phyloP scores from a whole-genome alignment of 805 yeast genomes.

The Zygoascus ofunaensis region DNA sequence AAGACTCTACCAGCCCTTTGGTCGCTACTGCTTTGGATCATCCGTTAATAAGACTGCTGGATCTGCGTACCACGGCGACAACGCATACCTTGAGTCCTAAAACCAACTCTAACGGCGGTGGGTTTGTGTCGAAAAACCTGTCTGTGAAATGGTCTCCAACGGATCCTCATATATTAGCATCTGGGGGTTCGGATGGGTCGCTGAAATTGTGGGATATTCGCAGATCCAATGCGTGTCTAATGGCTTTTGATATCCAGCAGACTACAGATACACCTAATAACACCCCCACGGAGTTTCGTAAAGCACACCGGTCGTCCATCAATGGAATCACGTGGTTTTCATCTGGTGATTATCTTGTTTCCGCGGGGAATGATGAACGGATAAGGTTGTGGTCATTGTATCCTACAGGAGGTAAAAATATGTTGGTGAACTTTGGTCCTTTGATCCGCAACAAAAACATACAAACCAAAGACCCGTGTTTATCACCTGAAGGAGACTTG shows the following conservation, averaged over 20 bases:
- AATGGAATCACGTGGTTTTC: slow-evolving; percentile 74
- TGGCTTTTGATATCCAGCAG: slow-evolving; percentile 49
- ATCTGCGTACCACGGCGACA: slow-evolving; percentile 61
- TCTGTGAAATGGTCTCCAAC: slow-evolving; percentile 70
- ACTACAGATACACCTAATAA: slow-evolving; percentile 28
- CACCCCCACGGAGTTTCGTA: slow-evolving; percentile 27
- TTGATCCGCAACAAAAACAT: slow-evolving; percentile 54
- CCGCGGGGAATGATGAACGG: slow-evolving; percentile 74
- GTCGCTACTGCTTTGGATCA: slow-evolving; percentile 68
- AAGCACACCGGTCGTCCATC: slow-evolving; percentile 70
- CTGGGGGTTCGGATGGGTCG: slow-evolving; percentile 77
- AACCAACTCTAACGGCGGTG: slow-evolving; percentile 22
- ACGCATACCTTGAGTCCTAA: slow-evolving; percentile 49
- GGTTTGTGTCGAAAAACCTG: slow-evolving; percentile 48
- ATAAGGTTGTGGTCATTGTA: slow-evolving; percentile 68
- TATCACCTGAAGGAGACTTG: slow-evolving; percentile 45
- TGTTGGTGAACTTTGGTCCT: slow-evolving; percentile 69
- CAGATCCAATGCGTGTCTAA: slow-evolving; percentile 52
- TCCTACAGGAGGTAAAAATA: slow-evolving; percentile 44
- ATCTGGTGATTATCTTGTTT: slow-evolving; percentile 49
- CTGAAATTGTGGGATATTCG: slow-evolving; percentile 82
- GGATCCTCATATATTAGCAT: slow-evolving; percentile 50
- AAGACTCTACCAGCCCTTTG: slow-evolving; percentile 38
- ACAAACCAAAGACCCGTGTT: slow-evolving; percentile 47
- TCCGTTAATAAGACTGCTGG: slow-evolving; percentile 59